Percentiles rank a stretch among this genome's conserved stretches.
These are phyloP conservation scores for Fusarium nematophilum DNA, from an alignment of 2,329 filamentous ascomycete genomes.

Conservation along the genomic window DNA sequence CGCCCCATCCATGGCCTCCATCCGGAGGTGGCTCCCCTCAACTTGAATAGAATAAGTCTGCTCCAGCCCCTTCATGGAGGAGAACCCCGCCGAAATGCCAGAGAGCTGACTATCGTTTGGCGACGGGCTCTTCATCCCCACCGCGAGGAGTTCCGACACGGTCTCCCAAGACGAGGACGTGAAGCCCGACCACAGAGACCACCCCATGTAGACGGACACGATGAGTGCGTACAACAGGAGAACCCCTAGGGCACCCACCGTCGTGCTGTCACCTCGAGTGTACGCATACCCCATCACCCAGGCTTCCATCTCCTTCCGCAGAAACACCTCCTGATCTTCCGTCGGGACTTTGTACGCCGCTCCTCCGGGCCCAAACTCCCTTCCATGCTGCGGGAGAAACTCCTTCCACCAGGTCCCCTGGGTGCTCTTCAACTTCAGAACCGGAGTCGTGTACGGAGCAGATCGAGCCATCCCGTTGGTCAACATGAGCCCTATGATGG, in stretches of 20 bases:
- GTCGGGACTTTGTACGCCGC: constrained; percentile 25
- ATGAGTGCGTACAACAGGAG: constrained; percentile 14
- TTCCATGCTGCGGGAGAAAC: constrained; percentile 30
- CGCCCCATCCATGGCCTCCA: neutral
- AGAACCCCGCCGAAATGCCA: neutral
- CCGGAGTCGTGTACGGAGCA: constrained; percentile 6
- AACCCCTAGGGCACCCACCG: constrained; percentile 12
- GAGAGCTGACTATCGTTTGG: too few relatives aligned
- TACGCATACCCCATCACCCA: constrained; percentile 36
- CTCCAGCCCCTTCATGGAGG: too few relatives aligned
- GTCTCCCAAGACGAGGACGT: constrained; percentile 17
- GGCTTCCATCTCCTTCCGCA: constrained; percentile 31
- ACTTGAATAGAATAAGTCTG: constrained; percentile 17
- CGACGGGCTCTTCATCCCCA: too few relatives aligned
- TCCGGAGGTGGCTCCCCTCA: neutral
- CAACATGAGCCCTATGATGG: constrained; percentile 21
- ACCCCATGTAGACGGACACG: constrained; percentile 7
- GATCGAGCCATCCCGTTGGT: constrained; percentile 30
- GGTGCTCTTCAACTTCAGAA: constrained; percentile 16
- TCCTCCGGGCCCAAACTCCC: constrained; percentile 31
- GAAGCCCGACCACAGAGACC: constrained; percentile 21
- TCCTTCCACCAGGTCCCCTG: constrained; percentile 34
- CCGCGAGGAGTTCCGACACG: constrained; percentile 11
- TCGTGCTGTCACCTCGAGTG: constrained; percentile 22
- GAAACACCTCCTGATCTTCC: constrained; percentile 8